These are phyloP conservation scores for Arachis monticola DNA, from an alignment of 331 rosid species.

Conservation along the genomic window DNA sequence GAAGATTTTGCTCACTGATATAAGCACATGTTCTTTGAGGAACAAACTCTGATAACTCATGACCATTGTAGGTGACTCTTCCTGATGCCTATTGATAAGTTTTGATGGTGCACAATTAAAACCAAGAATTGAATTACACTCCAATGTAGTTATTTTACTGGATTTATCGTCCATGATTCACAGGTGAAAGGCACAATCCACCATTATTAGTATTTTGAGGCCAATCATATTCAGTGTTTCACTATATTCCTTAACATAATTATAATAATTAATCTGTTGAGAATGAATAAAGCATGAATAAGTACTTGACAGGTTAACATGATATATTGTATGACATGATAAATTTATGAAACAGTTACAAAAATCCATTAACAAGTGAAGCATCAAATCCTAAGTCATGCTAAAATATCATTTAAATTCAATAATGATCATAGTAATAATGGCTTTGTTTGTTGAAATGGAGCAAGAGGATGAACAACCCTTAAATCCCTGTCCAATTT, in stretches of 20 bases:
- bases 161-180: conserved; percentile 1
- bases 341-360: background rate
- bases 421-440: background rate
- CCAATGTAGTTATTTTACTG: background rate
- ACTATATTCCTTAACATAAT: conserved; percentile 8
- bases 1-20: conserved; percentile 66
- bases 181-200: background rate
- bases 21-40: conserved; percentile 72
- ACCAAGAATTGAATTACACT: background rate
- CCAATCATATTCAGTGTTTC: background rate
- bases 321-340: conserved; percentile 17
- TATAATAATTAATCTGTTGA: background rate
- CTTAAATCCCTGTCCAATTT: conserved; percentile 54
- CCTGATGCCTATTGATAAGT: conserved; percentile 53
- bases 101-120: conserved; percentile 27
- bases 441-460: conserved; percentile 13
- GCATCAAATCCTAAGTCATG: background rate
- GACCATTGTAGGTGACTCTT: conserved; percentile 63
- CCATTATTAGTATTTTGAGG: background rate
- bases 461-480: conserved; percentile 41
- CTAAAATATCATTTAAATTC: background rate
- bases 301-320: conserved; percentile 2
- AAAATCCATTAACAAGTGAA: conserved; percentile 22
- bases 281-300: background rate
- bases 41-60: conserved; percentile 63